These are phyloP conservation scores for Plasmodium relictum DNA, from an alignment of 169 alveolate species.

Conservation along the genomic window DNA sequence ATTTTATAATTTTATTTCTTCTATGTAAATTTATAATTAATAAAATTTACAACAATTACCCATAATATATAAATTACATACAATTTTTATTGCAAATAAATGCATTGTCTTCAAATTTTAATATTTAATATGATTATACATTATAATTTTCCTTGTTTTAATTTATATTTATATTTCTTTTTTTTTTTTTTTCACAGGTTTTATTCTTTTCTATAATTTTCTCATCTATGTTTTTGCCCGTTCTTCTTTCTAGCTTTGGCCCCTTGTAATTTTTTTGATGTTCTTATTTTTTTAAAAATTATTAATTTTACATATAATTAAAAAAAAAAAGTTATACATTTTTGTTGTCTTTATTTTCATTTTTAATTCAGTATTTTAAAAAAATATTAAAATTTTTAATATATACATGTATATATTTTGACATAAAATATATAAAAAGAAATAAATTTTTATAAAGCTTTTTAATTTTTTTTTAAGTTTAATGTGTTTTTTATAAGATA, in stretches of 20 bases:
- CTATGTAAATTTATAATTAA: background rate
- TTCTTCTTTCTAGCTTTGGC: slow-evolving; percentile 67
- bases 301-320: background rate
- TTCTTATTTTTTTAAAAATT: too few species aligned
- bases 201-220: slow-evolving; percentile 38
- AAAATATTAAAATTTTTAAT: too few species aligned
- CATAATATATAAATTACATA: background rate
- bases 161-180: slow-evolving; percentile 2
- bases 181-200: slow-evolving; percentile 27
- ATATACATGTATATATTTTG: too few species aligned
- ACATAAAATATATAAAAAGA: too few species aligned
- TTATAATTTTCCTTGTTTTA: background rate
- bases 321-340: slow-evolving; percentile 12
- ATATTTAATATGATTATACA: background rate
- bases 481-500: too few species aligned
- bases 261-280: background rate
- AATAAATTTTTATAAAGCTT: too few species aligned
- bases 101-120: background rate
- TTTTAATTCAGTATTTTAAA: too few species aligned
- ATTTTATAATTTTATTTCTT: background rate
- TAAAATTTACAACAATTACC: background rate
- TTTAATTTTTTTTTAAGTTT: too few species aligned
- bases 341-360: background rate
- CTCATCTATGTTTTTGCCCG: slow-evolving; percentile 57
- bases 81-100: background rate